Evolutionary conservation across 805 yeast species (phyloP).

Genomic region (Ogataea naganishii): DNA sequence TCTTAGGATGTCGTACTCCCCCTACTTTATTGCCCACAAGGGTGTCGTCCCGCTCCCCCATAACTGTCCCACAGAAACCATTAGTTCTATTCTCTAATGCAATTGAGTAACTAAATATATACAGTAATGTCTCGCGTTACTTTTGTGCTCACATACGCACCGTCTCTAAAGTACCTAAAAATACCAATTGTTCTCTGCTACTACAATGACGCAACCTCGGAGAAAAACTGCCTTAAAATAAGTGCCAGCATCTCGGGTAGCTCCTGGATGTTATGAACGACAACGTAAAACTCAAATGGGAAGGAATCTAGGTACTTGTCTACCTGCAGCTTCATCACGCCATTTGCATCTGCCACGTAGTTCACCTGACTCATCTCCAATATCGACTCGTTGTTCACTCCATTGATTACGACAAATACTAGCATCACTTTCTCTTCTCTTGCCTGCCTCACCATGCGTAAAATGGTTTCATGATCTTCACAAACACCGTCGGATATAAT

Average conservation of each 20-base stretch:
- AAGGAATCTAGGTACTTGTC: constrained; percentile 82
- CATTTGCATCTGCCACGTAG: constrained; percentile 62
- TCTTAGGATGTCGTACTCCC: too few species aligned
- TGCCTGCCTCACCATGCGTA: constrained; percentile 81
- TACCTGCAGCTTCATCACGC: constrained; percentile 66
- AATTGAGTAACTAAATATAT: too few species aligned
- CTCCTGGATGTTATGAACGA: constrained; percentile 81
- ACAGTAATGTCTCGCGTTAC: too few species aligned
- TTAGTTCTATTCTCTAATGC: too few species aligned
- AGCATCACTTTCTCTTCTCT: constrained; percentile 89
- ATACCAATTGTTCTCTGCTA: too few species aligned
- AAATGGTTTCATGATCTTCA: constrained; percentile 82
- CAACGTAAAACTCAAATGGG: constrained; percentile 96
- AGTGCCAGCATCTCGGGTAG: constrained; percentile 86
- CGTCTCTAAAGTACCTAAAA: neutral
- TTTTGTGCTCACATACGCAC: too few species aligned
- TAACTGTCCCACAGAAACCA: too few species aligned
- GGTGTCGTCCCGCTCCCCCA: too few species aligned
- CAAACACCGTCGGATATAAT: constrained; percentile 95
- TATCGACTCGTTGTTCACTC: constrained; percentile 78
- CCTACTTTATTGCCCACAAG: too few species aligned
- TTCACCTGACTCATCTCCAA: constrained; percentile 91
- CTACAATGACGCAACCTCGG: constrained; percentile 59
- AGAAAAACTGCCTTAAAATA: constrained; percentile 86
- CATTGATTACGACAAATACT: constrained; percentile 91